Conservation (phyloP, 108 stramenopile species). For the Nannochloropsis granulata region DNA sequence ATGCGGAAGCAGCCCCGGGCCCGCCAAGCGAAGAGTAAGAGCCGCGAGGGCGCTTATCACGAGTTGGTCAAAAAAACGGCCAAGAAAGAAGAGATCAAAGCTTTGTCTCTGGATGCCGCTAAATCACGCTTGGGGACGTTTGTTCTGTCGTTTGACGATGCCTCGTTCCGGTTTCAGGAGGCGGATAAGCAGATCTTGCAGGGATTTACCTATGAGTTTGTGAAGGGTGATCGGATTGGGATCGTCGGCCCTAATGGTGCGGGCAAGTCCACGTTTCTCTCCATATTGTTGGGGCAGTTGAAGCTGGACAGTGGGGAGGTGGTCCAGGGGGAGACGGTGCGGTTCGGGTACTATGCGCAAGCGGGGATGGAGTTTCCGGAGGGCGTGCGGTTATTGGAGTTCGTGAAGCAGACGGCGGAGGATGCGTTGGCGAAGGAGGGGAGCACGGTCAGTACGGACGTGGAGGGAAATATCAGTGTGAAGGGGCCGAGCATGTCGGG, state of each 20-base stretch:
- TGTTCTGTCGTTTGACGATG: not conserved
- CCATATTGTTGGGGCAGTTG: slow-evolving; percentile 12
- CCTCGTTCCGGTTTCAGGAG: slow-evolving; percentile 4
- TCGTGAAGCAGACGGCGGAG: slow-evolving; percentile 6
- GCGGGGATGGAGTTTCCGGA: slow-evolving; percentile 19
- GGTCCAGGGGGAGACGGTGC: slow-evolving; percentile 24
- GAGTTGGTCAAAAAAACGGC: slow-evolving; percentile 14
- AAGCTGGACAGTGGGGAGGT: slow-evolving; percentile 22
- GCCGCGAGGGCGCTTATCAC: slow-evolving; percentile 18
- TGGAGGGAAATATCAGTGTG: not conserved
- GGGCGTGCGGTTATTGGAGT: slow-evolving; percentile 5
- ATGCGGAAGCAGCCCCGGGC: slow-evolving; percentile 36
- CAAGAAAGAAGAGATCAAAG: not conserved
- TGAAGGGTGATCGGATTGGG: slow-evolving; percentile 25
- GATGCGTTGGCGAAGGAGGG: not conserved
- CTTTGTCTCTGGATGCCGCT: not conserved
- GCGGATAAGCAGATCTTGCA: slow-evolving; percentile 11
- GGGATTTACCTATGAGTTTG: slow-evolving; percentile 28
- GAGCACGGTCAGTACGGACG: not conserved
- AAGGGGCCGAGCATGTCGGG: not conserved
- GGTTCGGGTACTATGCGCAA: slow-evolving; percentile 29
- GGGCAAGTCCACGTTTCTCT: slow-evolving; percentile 31
- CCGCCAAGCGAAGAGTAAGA: slow-evolving; percentile 36
- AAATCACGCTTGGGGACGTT: not conserved
- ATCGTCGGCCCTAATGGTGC: slow-evolving; percentile 27